Conservation (phyloP, 805 yeast genomes). For the Pichia rugopelliculosa region DNA sequence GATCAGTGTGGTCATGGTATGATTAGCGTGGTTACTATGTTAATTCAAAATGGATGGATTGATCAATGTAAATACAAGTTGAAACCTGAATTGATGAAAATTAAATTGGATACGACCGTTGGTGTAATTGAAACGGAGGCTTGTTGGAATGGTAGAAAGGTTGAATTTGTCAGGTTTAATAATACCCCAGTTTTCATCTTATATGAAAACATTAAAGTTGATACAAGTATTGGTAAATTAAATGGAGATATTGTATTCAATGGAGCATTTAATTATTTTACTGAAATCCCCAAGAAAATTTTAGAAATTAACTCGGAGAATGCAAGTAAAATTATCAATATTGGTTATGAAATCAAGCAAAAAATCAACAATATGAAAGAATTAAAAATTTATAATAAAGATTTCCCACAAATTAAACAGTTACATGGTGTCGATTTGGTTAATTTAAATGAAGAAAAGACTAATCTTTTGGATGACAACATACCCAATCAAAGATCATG, state of each 20-base stretch:
- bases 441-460: constrained; percentile 5
- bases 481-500: constrained; percentile 16
- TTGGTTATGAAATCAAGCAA: constrained; percentile 19
- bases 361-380: constrained; percentile 6
- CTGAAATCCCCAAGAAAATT: constrained; percentile 10
- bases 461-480: constrained; percentile 10
- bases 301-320: constrained; percentile 16
- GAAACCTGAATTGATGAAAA: constrained; percentile 18
- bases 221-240: constrained; percentile 14
- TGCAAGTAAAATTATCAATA: constrained; percentile 12
- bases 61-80: constrained; percentile 14
- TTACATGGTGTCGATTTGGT: constrained; percentile 20
- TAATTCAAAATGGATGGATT: constrained; percentile 16
- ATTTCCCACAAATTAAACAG: constrained; percentile 19
- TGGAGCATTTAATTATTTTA: constrained; percentile 23
- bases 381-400: constrained; percentile 14
- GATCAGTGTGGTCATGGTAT: constrained; percentile 28
- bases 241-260: constrained; percentile 23
- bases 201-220: constrained; percentile 12
- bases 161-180: constrained; percentile 18
- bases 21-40: constrained; percentile 20
- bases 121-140: constrained; percentile 19
- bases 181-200: constrained; percentile 22
- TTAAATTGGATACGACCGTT: constrained; percentile 22
- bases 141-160: constrained; percentile 20